phyloP scores from a whole-genome alignment of 2,329 filamentous ascomycete species.

The Colletotrichum cordylinicola region DNA sequence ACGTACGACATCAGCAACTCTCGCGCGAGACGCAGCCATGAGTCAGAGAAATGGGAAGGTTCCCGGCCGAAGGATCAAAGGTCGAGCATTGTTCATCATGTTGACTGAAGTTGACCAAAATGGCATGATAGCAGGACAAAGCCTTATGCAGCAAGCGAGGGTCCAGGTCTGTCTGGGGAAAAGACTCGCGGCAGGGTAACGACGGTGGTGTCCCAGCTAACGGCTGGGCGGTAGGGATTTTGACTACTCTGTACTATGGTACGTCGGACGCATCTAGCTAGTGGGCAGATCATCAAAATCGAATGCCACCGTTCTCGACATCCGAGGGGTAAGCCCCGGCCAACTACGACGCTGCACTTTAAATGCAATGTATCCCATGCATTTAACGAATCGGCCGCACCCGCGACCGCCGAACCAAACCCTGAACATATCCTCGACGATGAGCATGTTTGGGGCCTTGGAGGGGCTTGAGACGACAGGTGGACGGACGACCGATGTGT shows the following conservation, averaged over 20 bases:
- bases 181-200: neutral
- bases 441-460: neutral
- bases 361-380: neutral
- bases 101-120: neutral
- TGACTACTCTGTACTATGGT: neutral
- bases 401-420: neutral
- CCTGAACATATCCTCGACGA: neutral
- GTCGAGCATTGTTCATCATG: neutral
- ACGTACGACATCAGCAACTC: no score
- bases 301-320: neutral
- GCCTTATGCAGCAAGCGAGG: neutral
- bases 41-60: no score
- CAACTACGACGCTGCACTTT: neutral
- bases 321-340: neutral
- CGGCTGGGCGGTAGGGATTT: neutral
- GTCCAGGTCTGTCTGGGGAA: neutral
- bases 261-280: neutral
- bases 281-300: neutral
- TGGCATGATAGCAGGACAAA: neutral
- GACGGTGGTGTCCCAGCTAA: neutral
- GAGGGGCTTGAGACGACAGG: neutral
- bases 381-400: neutral
- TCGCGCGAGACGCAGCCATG: no score
- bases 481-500: neutral
- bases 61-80: no score